These are phyloP conservation scores for Spirogloea muscicola DNA, from an alignment of 139 green algal species.

Conservation along the genomic window DNA sequence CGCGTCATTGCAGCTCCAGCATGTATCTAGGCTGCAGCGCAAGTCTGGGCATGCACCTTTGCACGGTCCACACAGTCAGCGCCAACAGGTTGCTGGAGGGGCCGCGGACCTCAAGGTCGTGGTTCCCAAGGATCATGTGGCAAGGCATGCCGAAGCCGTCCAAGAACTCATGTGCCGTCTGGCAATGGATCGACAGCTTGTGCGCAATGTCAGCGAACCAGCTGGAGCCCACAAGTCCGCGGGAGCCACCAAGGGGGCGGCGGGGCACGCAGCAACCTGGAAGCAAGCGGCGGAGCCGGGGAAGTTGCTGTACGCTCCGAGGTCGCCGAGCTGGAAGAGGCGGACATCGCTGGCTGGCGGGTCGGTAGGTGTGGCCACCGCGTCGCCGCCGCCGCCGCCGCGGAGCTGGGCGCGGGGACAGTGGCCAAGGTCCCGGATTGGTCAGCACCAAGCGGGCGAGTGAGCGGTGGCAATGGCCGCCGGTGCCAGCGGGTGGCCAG, in stretches of 20 bases:
- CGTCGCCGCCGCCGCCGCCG: not conserved
- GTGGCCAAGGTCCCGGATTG: not conserved
- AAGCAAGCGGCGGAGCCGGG: slow-evolving; percentile 68
- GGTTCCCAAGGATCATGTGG: slow-evolving; percentile 47
- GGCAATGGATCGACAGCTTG: not conserved
- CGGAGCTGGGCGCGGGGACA: not conserved
- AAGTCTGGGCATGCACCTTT: not conserved
- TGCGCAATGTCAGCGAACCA: not conserved
- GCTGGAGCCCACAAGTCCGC: not conserved
- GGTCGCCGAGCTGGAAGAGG: slow-evolving; percentile 70
- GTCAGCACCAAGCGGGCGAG: not conserved
- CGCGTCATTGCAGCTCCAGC: not conserved
- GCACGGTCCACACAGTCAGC: not conserved
- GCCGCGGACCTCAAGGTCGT: slow-evolving; percentile 47
- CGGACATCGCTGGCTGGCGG: slow-evolving; percentile 33
- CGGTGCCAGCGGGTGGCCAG: not conserved
- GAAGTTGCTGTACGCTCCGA: slow-evolving; percentile 67
- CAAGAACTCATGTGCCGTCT: slow-evolving; percentile 24
- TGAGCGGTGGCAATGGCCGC: not conserved
- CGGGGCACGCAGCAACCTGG: slow-evolving; percentile 31
- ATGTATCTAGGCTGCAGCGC: not conserved
- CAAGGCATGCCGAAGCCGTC: slow-evolving; percentile 36
- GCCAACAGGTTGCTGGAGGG: not conserved
- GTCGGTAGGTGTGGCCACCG: not conserved
- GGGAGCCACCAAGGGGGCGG: not conserved